Evolutionary conservation across 2,329 filamentous ascomycete genomes (phyloP).

Genomic region (Aspergillus fijiensis): DNA sequence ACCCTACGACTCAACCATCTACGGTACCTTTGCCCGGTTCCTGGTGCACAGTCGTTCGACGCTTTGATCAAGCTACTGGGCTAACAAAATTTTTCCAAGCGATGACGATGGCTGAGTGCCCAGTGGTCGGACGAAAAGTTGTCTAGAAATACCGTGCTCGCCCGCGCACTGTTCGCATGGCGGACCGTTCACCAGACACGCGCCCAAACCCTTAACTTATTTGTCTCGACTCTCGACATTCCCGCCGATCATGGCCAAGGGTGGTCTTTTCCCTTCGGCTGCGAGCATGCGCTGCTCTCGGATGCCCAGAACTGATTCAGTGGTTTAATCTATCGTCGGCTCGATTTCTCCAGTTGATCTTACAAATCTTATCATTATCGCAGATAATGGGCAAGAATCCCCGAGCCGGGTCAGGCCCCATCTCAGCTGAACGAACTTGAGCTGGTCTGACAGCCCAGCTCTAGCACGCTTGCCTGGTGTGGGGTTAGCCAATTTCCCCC

Average conservation of each 20-base stretch:
- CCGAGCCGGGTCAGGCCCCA: neutral
- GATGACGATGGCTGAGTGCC: neutral
- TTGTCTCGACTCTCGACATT: conserved; percentile 9
- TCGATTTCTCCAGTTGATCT: neutral
- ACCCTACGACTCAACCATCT: neutral
- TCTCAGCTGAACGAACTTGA: neutral
- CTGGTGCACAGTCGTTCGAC: neutral
- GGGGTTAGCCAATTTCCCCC: neutral
- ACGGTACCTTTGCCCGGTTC: neutral
- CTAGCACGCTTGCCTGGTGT: neutral
- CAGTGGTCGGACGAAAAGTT: neutral
- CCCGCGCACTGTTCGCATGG: conserved; percentile 7
- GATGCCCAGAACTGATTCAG: neutral
- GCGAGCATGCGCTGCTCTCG: neutral
- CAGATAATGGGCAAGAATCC: neutral
- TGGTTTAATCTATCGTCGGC: neutral
- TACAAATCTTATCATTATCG: conserved; percentile 5
- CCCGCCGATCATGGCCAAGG: conserved; percentile 16
- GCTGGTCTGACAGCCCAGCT: neutral
- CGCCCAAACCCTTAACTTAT: conserved; percentile 11
- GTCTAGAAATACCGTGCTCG: neutral
- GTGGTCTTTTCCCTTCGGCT: conserved; percentile 11
- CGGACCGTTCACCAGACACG: conserved; percentile 6
- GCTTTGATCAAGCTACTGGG: neutral
- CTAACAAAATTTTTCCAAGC: neutral